Evolutionary conservation across 441 rosid genomes (phyloP).

Genomic region (Gossypium lobatum): DNA sequence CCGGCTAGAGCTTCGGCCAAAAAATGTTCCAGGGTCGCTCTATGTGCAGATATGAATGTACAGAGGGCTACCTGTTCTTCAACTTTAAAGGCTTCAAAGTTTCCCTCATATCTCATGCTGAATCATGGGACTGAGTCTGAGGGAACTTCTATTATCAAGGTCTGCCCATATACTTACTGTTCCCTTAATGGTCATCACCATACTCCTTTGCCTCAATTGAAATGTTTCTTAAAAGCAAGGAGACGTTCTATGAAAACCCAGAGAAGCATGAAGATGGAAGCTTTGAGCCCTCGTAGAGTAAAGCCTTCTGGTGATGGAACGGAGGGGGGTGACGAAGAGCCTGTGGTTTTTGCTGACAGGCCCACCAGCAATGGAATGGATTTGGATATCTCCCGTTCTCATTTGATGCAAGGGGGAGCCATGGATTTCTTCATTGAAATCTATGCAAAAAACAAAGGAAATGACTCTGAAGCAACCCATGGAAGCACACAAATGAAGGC

Average conservation of each 20-base stretch:
- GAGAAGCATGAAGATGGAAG: slow-evolving; percentile 42
- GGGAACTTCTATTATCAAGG: slow-evolving; percentile 71
- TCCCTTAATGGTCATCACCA: slow-evolving; percentile 87
- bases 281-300: slow-evolving; percentile 19
- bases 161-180: slow-evolving; percentile 77
- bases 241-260: slow-evolving; percentile 55
- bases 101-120: slow-evolving; percentile 60
- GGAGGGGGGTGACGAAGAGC: slow-evolving; percentile 10
- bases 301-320: slow-evolving; percentile 13
- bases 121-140: slow-evolving; percentile 52
- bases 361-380: slow-evolving; percentile 6
- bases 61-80: slow-evolving; percentile 88
- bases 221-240: slow-evolving; percentile 59
- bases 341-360: not conserved
- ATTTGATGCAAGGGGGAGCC: slow-evolving; percentile 16
- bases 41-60: slow-evolving; percentile 35
- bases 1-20: slow-evolving; percentile 31
- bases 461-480: slow-evolving; percentile 15
- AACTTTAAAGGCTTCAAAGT: slow-evolving; percentile 70
- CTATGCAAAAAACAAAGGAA: slow-evolving; percentile 30
- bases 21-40: slow-evolving; percentile 40
- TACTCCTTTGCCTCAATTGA: slow-evolving; percentile 60
- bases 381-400: slow-evolving; percentile 6
- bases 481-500: slow-evolving; percentile 17
- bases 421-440: slow-evolving; percentile 40